phyloP scores from a whole-genome alignment of 1,284 basidiomycete species.

The Inonotus hispidus region DNA sequence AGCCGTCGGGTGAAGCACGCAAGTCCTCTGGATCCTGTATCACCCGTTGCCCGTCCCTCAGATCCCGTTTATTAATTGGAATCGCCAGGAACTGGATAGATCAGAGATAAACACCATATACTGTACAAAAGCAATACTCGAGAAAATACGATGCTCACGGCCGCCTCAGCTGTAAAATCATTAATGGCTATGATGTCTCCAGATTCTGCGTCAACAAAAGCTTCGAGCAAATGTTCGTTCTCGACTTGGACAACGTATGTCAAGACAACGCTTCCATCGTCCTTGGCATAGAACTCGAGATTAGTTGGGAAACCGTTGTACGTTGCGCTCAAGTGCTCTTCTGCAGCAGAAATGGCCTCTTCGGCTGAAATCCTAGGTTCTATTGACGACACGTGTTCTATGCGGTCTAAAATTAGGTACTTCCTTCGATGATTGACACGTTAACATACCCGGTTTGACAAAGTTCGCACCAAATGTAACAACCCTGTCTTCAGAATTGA shows the following conservation, averaged over 20 bases:
- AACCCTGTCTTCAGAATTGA: constrained; percentile 33
- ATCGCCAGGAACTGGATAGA: constrained; percentile 37
- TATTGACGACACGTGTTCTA: constrained; percentile 34
- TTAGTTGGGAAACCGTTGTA: constrained; percentile 39
- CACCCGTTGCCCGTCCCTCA: constrained; percentile 35
- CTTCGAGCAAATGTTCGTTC: constrained; percentile 57
- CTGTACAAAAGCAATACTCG: constrained; percentile 7
- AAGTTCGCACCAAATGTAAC: constrained; percentile 48
- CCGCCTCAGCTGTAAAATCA: constrained; percentile 46
- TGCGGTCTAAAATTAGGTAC: not conserved
- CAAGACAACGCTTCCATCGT: constrained; percentile 44
- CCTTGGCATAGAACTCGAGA: constrained; percentile 41
- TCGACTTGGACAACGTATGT: constrained; percentile 53
- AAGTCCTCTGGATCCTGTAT: constrained; percentile 39
- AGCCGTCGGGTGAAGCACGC: constrained; percentile 40
- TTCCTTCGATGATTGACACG: not conserved
- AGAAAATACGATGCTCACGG: constrained; percentile 30
- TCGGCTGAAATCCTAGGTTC: constrained; percentile 33
- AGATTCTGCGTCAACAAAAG: constrained; percentile 53
- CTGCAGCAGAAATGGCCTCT: constrained; percentile 36
- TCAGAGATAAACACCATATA: constrained; percentile 1
- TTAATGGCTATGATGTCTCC: constrained; percentile 50
- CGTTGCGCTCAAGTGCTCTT: constrained; percentile 36
- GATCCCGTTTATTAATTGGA: constrained; percentile 36
- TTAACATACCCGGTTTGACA: constrained; percentile 36